Evolutionary conservation across 23 red algal genomes (phyloP).

Genomic region (Gracilaria domingensis): DNA sequence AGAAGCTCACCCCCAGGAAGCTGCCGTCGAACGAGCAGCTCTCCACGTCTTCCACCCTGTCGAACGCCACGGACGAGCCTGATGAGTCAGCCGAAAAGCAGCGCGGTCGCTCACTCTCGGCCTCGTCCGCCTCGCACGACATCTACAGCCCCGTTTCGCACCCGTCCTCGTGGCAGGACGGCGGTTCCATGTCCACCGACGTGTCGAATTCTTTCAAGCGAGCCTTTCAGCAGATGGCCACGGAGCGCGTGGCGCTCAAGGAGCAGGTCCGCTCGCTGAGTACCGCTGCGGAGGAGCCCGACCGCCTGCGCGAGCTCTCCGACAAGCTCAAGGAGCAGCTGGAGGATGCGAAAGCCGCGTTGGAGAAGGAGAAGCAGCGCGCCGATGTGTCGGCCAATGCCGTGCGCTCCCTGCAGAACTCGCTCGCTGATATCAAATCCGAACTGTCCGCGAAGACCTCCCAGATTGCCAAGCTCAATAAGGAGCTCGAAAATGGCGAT

Average conservation of each 20-base stretch:
- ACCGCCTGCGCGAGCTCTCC: not conserved
- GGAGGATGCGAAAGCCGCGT: constrained; percentile 47
- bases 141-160: not conserved
- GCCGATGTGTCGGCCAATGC: constrained; percentile 32
- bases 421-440: constrained; percentile 25
- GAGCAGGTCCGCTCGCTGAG: constrained; percentile 9
- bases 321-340: constrained; percentile 49
- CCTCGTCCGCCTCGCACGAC: not conserved
- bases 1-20: not conserved
- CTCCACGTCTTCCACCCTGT: constrained; percentile 22
- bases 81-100: constrained; percentile 6
- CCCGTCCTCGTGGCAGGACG: constrained; percentile 41
- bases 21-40: constrained; percentile 28
- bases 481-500: constrained; percentile 63
- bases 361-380: constrained; percentile 39
- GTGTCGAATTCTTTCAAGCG: constrained; percentile 60
- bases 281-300: constrained; percentile 18
- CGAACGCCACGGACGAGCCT: constrained; percentile 1
- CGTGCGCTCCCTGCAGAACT: constrained; percentile 43
- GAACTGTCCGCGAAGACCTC: constrained; percentile 16
- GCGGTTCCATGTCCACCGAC: constrained; percentile 51
- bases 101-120: not conserved
- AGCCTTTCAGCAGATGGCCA: constrained; percentile 68
- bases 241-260: constrained; percentile 47
- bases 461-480: constrained; percentile 52